Conservation (phyloP, 2,329 filamentous ascomycete genomes). For the Blastomyces gilchristii region DNA sequence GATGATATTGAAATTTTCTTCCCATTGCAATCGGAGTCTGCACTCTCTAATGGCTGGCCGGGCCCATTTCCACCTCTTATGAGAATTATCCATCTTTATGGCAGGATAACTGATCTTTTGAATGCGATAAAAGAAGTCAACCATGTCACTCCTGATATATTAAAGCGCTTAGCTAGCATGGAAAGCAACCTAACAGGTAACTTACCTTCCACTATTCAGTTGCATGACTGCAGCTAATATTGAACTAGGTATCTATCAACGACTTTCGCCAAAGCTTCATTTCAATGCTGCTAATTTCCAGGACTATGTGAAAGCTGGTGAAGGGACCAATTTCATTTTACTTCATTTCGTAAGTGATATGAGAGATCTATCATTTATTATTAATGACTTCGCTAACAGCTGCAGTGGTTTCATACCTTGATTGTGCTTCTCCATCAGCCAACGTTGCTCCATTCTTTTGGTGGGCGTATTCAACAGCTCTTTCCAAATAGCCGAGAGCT, state of each 20-base stretch:
- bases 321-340: conserved; percentile 78
- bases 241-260: conserved; percentile 54
- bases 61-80: conserved; percentile 70
- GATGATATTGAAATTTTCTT: conserved; percentile 76
- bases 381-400: conserved; percentile 14
- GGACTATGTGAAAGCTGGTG: conserved; percentile 66
- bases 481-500: conserved; percentile 69
- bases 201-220: background rate
- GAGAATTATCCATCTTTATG: conserved; percentile 76
- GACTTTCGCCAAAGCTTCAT: conserved; percentile 61
- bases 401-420: conserved; percentile 67
- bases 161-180: conserved; percentile 63
- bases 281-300: conserved; percentile 84
- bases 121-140: conserved; percentile 67
- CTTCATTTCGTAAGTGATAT: conserved; percentile 51
- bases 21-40: conserved; percentile 44
- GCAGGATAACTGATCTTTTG: conserved; percentile 69
- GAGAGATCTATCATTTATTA: background rate
- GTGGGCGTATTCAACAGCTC: conserved; percentile 57
- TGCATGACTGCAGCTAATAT: conserved; percentile 12
- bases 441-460: conserved; percentile 68
- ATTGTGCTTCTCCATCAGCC: conserved; percentile 80
- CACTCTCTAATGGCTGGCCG: conserved; percentile 55
- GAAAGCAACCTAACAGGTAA: conserved; percentile 63
- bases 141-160: conserved; percentile 64